Conservation (phyloP, 1,139 yeast genomes). For the Kurtzmaniella quercitrusa region DNA sequence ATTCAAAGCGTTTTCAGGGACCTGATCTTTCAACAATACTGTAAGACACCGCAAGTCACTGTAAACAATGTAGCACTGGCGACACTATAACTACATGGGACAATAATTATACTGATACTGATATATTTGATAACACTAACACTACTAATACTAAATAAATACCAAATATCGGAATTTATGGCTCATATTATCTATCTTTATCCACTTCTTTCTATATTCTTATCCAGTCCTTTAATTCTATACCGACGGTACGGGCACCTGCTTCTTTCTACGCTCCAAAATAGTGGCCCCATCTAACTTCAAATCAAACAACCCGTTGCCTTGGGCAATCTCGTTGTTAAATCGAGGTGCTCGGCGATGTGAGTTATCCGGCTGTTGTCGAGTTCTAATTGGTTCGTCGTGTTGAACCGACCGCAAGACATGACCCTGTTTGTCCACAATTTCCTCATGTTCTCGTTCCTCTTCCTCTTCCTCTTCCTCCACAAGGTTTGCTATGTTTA, state of each 20-base stretch:
- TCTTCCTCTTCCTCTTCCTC: conserved; percentile 36
- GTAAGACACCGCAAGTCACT: too few species aligned
- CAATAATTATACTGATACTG: too few species aligned
- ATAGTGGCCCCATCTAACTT: conserved; percentile 77
- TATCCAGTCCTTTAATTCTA: background rate
- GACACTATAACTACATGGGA: too few species aligned
- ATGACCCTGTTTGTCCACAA: conserved; percentile 13
- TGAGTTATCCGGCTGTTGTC: conserved; percentile 1
- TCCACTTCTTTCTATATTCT: background rate
- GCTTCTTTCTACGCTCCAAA: conserved; percentile 63
- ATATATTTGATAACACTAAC: too few species aligned
- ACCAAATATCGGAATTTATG: too few species aligned
- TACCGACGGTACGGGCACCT: conserved; percentile 10
- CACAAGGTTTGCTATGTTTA: conserved; percentile 22
- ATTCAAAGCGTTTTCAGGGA: too few species aligned
- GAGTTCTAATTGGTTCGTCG: background rate
- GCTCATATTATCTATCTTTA: too few species aligned
- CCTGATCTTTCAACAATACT: too few species aligned
- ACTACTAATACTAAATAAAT: too few species aligned
- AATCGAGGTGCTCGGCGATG: conserved; percentile 20
- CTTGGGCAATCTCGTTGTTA: conserved; percentile 14
- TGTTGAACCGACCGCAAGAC: conserved; percentile 9
- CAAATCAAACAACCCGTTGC: conserved; percentile 54
- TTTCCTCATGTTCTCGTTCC: conserved; percentile 25
- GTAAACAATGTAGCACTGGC: too few species aligned